Percentiles rank a stretch among this genome's conserved stretches.
Conservation (phyloP, 306 rosid genomes). For the Lathyrus aphaca region DNA sequence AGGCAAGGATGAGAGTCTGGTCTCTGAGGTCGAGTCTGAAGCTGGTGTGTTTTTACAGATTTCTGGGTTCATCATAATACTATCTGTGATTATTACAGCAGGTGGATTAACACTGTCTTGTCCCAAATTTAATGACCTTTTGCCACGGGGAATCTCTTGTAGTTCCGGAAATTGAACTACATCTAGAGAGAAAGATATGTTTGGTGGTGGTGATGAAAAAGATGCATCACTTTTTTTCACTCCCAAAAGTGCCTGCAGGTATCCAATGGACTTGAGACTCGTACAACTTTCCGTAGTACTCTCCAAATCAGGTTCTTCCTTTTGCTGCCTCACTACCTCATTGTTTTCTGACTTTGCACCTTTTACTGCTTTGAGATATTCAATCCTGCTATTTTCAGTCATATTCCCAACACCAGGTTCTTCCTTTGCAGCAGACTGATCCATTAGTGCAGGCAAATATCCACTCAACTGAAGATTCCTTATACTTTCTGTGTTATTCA, state of each 20-base stretch:
- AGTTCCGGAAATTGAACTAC: conserved; percentile 44
- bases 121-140: conserved; percentile 27
- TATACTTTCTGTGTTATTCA: not conserved
- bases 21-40: conserved; percentile 16
- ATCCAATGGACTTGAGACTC: conserved; percentile 52
- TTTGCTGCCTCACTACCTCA: conserved; percentile 35
- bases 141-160: conserved; percentile 54
- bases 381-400: not conserved
- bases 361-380: not conserved
- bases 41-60: conserved; percentile 42
- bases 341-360: not conserved
- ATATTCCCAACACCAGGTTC: not conserved
- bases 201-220: conserved; percentile 40
- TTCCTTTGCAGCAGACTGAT: not conserved
- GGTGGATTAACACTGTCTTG: conserved; percentile 28
- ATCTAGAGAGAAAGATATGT: conserved; percentile 52
- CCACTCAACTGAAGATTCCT: not conserved
- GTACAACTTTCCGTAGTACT: conserved; percentile 25
- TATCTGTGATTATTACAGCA: conserved; percentile 46
- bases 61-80: conserved; percentile 41
- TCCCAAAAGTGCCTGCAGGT: conserved; percentile 52
- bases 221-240: conserved; percentile 48
- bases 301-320: conserved; percentile 59
- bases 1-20: conserved; percentile 51
- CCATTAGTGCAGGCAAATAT: not conserved